Base-by-base conservation (phyloP, 2,329 filamentous ascomycete species). In the Claviceps pusilla region DNA sequence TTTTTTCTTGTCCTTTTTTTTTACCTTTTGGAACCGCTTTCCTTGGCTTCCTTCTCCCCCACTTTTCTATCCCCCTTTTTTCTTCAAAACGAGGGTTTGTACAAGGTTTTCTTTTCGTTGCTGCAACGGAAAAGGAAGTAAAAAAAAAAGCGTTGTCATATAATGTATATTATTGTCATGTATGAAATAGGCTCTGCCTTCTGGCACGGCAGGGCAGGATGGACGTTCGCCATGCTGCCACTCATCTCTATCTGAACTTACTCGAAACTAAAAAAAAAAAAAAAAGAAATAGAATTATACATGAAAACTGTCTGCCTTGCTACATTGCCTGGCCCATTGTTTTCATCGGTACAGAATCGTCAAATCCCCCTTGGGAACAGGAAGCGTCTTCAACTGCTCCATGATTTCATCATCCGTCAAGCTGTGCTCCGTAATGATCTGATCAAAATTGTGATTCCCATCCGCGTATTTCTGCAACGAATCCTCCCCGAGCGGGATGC, bases 341-440 rank as follows among this genome's bases (percentile, higher is more conserved):
- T 9, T 14, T 47, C 45, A 49, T 37, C 47, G 47, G 24, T 81
- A 79, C 48, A 82, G 68, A 7, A 82, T 70, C 0, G 73, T 74
- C 57, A 80, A 58, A 56, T 81, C 80, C 5, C 74, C 76, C 56
- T 71, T 70, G 7, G 76, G 73, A 29, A 74, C 69, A 2, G 73
- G 74, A 37, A 83, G 70, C 41, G 71, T 75, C 66, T 80, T 82
- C 50, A 93, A 68, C 65, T 77, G 81, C 42, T 81, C 80, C 70
- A 88, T 75, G 16, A 90, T 82, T 62, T 86, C 82, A 56, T 74
- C 76, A 63, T 90, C 84, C 7, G 79, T 80, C 64, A 88, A 65
- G 57, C 84, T 82, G 66, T 83, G 75, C 70, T 89, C 86, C 1
- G 83, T 86, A 64, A 87, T 87, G 59, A 91, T 88, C 73, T 90